Evolutionary conservation across 2,329 filamentous ascomycete species (phyloP), one percentile per base, ranked within the genome.

Genomic region (Claviceps lovelessii): DNA sequence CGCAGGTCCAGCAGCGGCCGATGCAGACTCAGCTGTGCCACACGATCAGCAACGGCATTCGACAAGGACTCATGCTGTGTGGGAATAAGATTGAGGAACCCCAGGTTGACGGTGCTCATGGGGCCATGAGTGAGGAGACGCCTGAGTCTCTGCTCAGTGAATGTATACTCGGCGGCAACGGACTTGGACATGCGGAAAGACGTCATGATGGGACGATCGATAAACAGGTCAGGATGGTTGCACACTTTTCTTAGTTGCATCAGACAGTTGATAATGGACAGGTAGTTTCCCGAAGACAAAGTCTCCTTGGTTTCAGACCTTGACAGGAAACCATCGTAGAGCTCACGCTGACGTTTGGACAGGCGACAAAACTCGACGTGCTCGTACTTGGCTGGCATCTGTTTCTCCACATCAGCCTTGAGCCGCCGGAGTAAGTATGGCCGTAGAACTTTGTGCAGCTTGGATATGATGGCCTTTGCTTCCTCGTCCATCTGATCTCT

Each of bases 161-260:
- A 74, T 61, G 85, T 83, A 63, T 85, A 97, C 41, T 86, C 81
- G 2, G 85, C 81, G 9, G 84, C 75, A 3, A 89, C 83, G 3
- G 90, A 94, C 59, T 78, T 85, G 31, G 81, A 77, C 86, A 97
- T 95, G 4, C 90, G 88, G 68, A 96, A 95, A 1, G 93, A 97
- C 0, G 91, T 98, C 71, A 95, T 93, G 63, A 98, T 97, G 1
- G 90, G 90, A 17, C 93, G 83, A 56, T 95, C 95, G 61, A 97
- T 87, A 63, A 98, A 98, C 9, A 98, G 77, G 70, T 98, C 93
- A 0, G 93, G 94, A 65, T 98, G 93, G 62, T 98, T 98, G 76
- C 93, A 98, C 52, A 98, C 94, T 68, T 97, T 96, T 51, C 93
- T 84, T 53, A 98, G 76, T 66, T 95, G 93, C 90, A 98, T 95